These are phyloP conservation scores for Escovopsis sp. DNA, from an alignment of 2,329 filamentous ascomycete species.

Conservation along the genomic window DNA sequence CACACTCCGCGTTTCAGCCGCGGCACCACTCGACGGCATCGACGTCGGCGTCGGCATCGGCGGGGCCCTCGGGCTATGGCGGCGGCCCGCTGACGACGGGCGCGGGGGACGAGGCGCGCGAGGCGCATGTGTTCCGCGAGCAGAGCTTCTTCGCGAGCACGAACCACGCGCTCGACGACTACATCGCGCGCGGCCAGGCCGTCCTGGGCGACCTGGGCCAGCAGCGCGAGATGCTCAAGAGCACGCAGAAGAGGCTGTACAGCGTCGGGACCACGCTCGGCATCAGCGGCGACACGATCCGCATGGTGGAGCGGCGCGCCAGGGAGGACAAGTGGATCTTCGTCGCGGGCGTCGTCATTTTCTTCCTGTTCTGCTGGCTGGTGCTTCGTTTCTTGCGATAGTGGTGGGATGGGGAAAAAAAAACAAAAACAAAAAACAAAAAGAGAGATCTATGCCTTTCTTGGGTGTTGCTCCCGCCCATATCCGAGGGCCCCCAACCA, in stretches of 20 bases:
- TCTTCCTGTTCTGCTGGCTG: slow-evolving; percentile 84
- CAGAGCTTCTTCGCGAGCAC: slow-evolving; percentile 76
- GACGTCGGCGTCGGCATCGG: too few relatives aligned
- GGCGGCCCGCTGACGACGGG: slow-evolving; percentile 21
- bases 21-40: slow-evolving; percentile 17
- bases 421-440: neutral
- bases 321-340: slow-evolving; percentile 99
- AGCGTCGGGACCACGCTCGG: slow-evolving; percentile 88
- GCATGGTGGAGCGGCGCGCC: slow-evolving; percentile 85
- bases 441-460: neutral
- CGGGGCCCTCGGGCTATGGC: too few relatives aligned
- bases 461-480: too few relatives aligned
- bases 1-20: slow-evolving; percentile 23
- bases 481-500: too few relatives aligned
- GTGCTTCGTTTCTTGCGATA: slow-evolving; percentile 67
- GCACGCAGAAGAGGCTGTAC: slow-evolving; percentile 80
- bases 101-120: slow-evolving; percentile 51
- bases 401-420: neutral
- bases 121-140: slow-evolving; percentile 75
- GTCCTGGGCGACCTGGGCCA: slow-evolving; percentile 79
- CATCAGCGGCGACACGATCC: slow-evolving; percentile 87
- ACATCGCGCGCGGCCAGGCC: slow-evolving; percentile 77
- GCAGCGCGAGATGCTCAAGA: slow-evolving; percentile 89
- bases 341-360: slow-evolving; percentile 69
- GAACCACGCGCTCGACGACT: slow-evolving; percentile 80